A percentile compares a stretch with the other conserved stretches of the same genome.
These are phyloP conservation scores for Zymoseptoria crescenta DNA, from an alignment of 2,329 filamentous ascomycete species.

Conservation along the genomic window DNA sequence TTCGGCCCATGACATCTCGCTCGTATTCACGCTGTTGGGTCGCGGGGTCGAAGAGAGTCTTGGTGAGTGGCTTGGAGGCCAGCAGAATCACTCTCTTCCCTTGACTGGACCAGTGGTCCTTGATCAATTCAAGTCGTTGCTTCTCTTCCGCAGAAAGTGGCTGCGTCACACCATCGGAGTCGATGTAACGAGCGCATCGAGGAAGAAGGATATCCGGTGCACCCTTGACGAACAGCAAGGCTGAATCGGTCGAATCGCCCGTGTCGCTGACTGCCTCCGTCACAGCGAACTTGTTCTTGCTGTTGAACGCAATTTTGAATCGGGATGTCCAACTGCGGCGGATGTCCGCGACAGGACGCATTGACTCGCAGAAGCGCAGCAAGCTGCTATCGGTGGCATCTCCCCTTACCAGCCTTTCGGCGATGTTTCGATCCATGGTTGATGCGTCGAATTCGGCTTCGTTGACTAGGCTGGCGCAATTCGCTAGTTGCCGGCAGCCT, in stretches of 20 bases:
- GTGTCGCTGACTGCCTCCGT: slow-evolving; percentile 45
- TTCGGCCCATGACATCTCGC: slow-evolving; percentile 51
- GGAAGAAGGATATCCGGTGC: slow-evolving; percentile 66
- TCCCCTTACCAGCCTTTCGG: slow-evolving; percentile 59
- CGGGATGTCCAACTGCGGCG: slow-evolving; percentile 56
- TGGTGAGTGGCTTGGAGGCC: slow-evolving; percentile 43
- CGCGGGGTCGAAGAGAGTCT: slow-evolving; percentile 49
- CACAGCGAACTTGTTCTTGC: slow-evolving; percentile 75
- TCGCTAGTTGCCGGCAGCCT: slow-evolving; percentile 50
- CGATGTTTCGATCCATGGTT: slow-evolving; percentile 51
- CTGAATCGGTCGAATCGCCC: slow-evolving; percentile 12
- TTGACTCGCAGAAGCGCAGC: slow-evolving; percentile 60
- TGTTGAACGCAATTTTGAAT: slow-evolving; percentile 68
- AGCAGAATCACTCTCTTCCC: slow-evolving; percentile 63
- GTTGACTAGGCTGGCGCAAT: slow-evolving; percentile 62
- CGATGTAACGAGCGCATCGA: slow-evolving; percentile 52
- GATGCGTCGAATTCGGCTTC: slow-evolving; percentile 65
- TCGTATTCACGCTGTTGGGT: slow-evolving; percentile 48
- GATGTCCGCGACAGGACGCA: slow-evolving; percentile 54
- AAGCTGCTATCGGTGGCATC: slow-evolving; percentile 72
- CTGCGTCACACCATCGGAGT: slow-evolving; percentile 47
- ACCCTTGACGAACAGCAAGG: slow-evolving; percentile 66
- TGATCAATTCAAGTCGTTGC: slow-evolving; percentile 49
- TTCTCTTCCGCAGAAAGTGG: slow-evolving; percentile 47
- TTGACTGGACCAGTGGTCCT: slow-evolving; percentile 60